These are phyloP conservation scores for Diatrype stigma DNA, from an alignment of 2,329 filamentous ascomycete genomes.

Conservation along the genomic window DNA sequence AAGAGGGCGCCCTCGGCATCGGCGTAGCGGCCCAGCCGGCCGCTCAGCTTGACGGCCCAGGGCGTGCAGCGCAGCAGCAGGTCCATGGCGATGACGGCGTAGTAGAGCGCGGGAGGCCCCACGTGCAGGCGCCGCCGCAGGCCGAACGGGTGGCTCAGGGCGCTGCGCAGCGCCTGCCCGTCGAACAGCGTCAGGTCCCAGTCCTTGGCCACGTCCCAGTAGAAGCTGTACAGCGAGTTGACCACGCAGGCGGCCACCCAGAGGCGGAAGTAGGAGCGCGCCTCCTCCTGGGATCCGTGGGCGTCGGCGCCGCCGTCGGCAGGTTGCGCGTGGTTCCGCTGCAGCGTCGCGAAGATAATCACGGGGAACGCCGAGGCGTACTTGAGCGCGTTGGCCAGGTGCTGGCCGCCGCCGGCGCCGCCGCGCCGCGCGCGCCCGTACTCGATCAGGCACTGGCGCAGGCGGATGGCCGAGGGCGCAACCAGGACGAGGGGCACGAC, in stretches of 20 bases:
- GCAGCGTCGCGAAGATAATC: conserved; percentile 72
- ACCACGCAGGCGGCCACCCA: conserved; percentile 72
- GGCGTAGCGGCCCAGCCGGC: conserved; percentile 76
- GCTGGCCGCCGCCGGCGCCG: conserved; percentile 74
- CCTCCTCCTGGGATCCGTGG: no score
- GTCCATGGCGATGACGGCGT: conserved; percentile 73
- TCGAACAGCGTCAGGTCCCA: conserved; percentile 90
- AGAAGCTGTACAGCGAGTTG: conserved; percentile 94
- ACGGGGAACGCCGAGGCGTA: conserved; percentile 94
- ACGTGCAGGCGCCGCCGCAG: conserved; percentile 73
- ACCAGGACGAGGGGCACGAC: conserved; percentile 82
- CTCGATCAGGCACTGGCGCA: conserved; percentile 90
- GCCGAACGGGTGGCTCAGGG: conserved; percentile 68
- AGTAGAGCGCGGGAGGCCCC: conserved; percentile 71
- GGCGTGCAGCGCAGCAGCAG: conserved; percentile 77
- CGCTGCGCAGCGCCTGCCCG: conserved; percentile 49
- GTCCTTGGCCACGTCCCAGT: conserved; percentile 95
- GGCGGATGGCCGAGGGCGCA: conserved; percentile 76
- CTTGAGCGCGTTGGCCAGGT: conserved; percentile 90
- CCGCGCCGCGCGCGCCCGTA: conserved; percentile 66
- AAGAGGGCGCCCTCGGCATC: conserved; percentile 90
- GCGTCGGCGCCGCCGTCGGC: conserved; percentile 31
- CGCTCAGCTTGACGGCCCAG: conserved; percentile 87
- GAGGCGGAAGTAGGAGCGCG: conserved; percentile 43
- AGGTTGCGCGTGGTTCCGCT: conserved; percentile 57